phyloP scores from a whole-genome alignment of 2,329 filamentous ascomycete genomes.

The Diaporthe caulivora region DNA sequence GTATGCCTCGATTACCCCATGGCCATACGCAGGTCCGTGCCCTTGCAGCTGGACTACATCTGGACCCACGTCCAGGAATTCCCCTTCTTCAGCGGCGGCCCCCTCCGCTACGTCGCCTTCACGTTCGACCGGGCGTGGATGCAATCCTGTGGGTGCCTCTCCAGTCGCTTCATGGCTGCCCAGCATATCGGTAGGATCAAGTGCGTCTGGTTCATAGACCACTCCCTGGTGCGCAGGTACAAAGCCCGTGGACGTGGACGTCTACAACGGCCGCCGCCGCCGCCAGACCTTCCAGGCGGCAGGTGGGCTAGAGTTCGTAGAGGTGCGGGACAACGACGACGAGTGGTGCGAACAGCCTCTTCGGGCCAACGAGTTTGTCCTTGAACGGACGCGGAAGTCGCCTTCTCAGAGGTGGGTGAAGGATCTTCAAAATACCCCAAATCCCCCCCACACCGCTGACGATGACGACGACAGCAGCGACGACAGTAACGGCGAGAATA shows the following conservation, averaged over 20 bases:
- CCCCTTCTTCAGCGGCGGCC: background rate
- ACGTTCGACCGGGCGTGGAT: background rate
- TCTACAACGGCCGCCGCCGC: background rate
- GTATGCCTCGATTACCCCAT: background rate
- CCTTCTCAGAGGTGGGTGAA: too few species aligned
- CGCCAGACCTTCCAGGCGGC: background rate
- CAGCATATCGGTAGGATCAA: background rate
- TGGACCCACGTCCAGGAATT: background rate
- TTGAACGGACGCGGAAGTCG: background rate
- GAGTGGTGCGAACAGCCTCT: background rate
- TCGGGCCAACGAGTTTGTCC: too few species aligned
- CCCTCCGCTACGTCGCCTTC: background rate
- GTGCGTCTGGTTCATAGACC: background rate
- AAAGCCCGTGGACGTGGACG: too few species aligned
- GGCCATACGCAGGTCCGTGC: too few species aligned
- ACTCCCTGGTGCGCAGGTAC: background rate
- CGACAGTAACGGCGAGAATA: background rate
- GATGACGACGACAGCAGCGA: background rate
- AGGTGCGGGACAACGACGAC: background rate
- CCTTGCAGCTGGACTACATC: rapidly evolving
- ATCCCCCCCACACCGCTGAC: too few species aligned
- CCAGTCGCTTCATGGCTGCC: background rate
- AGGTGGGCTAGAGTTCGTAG: background rate
- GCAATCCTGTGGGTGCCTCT: background rate
- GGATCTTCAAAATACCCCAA: too few species aligned